Evolutionary conservation across 768 basidiomycete genomes (phyloP).

Genomic region (Mycena galopus): DNA sequence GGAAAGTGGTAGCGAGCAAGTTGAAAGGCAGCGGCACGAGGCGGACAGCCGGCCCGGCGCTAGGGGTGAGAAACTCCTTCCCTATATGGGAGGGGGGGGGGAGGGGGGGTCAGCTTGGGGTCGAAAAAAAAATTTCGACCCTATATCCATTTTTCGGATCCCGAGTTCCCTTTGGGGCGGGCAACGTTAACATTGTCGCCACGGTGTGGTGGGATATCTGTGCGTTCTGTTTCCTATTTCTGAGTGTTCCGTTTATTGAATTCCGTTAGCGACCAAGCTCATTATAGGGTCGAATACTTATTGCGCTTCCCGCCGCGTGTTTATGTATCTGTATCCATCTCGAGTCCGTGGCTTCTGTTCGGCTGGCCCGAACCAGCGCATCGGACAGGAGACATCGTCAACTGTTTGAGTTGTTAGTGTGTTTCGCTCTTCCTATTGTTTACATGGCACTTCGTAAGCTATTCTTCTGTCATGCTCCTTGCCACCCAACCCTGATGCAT

Average conservation of each 20-base stretch:
- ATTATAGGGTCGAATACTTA: conserved; percentile 46
- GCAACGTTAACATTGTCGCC: background rate
- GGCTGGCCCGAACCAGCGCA: conserved; percentile 30
- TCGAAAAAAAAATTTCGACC: too few species aligned
- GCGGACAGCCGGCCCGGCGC: too few species aligned
- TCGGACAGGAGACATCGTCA: conserved; percentile 44
- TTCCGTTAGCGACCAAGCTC: background rate
- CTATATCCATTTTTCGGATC: too few species aligned
- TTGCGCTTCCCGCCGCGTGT: conserved; percentile 59
- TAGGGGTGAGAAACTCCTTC: too few species aligned
- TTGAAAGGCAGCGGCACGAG: too few species aligned
- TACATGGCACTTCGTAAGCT: background rate
- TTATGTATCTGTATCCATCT: conserved; percentile 64
- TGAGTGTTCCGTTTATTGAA: too few species aligned
- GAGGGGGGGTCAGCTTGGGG: too few species aligned
- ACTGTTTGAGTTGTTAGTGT: conserved; percentile 38
- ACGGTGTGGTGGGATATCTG: background rate
- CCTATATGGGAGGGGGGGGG: too few species aligned
- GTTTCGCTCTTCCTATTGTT: background rate
- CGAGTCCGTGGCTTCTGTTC: conserved; percentile 57
- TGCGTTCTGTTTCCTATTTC: background rate
- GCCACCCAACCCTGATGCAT: background rate
- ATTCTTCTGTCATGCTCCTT: background rate
- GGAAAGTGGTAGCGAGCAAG: too few species aligned
- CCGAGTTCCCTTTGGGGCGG: too few species aligned